Conservation (phyloP, 345 rosid species). For the Aurinia saxatilis region DNA sequence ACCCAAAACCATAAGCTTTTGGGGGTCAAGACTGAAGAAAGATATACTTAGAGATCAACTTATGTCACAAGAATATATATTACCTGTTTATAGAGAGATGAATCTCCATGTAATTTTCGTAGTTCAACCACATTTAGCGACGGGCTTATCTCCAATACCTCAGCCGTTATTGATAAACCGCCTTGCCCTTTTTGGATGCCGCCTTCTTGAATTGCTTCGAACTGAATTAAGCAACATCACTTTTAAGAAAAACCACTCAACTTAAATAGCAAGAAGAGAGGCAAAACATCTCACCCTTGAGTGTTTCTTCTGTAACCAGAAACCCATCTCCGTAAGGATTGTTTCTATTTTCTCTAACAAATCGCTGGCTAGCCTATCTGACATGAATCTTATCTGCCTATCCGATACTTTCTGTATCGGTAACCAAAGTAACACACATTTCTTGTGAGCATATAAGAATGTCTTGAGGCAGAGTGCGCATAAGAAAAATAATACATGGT, state of each 20-base stretch:
- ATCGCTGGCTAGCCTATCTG: slow-evolving; percentile 53
- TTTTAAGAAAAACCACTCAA: no score
- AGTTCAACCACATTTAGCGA: slow-evolving; percentile 64
- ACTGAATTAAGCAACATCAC: slow-evolving; percentile 35
- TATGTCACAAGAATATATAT: background rate
- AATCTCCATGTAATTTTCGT: slow-evolving; percentile 64
- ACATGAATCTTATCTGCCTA: slow-evolving; percentile 74
- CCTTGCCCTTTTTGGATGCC: slow-evolving; percentile 11
- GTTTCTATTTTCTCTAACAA: slow-evolving; percentile 58
- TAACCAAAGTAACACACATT: background rate
- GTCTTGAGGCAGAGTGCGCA: slow-evolving; percentile 4
- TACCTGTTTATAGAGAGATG: slow-evolving; percentile 70
- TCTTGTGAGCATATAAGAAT: background rate
- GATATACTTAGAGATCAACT: background rate
- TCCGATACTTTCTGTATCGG: slow-evolving; percentile 58
- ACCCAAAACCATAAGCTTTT: background rate
- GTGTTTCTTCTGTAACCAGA: slow-evolving; percentile 64
- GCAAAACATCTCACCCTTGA: slow-evolving; percentile 42
- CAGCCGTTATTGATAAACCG: slow-evolving; percentile 56
- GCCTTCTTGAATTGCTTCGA: slow-evolving; percentile 69
- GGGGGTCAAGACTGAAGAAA: background rate
- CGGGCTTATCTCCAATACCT: slow-evolving; percentile 73
- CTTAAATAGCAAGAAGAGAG: background rate
- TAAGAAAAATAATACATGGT: no score
- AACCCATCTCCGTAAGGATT: slow-evolving; percentile 64